phyloP scores from a whole-genome alignment of 2,329 filamentous ascomycete genomes.

The Cordyceps cateniannulata region DNA sequence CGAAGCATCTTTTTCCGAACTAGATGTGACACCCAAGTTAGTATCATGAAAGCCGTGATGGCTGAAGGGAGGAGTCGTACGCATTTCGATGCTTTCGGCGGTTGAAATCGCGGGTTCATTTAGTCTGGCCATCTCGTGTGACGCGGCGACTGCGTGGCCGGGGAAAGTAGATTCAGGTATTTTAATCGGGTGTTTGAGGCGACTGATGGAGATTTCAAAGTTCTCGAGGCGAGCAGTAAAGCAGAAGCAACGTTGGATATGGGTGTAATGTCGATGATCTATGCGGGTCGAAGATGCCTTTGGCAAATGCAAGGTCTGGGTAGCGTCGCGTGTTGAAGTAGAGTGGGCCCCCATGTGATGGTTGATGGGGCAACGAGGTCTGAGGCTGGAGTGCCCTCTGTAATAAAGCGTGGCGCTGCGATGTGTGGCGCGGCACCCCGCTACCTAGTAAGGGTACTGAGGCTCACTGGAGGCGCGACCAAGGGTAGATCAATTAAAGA shows the following conservation, averaged over 20 bases:
- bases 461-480: not conserved
- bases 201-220: not conserved
- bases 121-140: slow-evolving; percentile 65
- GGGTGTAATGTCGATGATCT: not conserved
- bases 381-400: not conserved
- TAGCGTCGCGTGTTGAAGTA: not conserved
- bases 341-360: not conserved
- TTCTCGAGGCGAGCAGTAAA: not conserved
- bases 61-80: slow-evolving; percentile 41
- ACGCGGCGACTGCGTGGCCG: not conserved
- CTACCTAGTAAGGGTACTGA: too few relatives aligned
- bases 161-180: not conserved
- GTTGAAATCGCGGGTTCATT: slow-evolving; percentile 65
- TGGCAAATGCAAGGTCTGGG: not conserved
- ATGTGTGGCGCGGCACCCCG: not conserved
- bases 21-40: slow-evolving; percentile 29
- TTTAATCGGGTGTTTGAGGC: not conserved
- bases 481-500: not conserved
- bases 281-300: not conserved
- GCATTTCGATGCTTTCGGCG: slow-evolving; percentile 60
- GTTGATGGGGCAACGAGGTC: slow-evolving; percentile 4
- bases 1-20: slow-evolving; percentile 74
- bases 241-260: not conserved
- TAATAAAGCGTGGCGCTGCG: not conserved
- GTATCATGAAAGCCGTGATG: not conserved